Base-by-base conservation (phyloP, 331 rosid species). In the Rhamnella rubrinervis region DNA sequence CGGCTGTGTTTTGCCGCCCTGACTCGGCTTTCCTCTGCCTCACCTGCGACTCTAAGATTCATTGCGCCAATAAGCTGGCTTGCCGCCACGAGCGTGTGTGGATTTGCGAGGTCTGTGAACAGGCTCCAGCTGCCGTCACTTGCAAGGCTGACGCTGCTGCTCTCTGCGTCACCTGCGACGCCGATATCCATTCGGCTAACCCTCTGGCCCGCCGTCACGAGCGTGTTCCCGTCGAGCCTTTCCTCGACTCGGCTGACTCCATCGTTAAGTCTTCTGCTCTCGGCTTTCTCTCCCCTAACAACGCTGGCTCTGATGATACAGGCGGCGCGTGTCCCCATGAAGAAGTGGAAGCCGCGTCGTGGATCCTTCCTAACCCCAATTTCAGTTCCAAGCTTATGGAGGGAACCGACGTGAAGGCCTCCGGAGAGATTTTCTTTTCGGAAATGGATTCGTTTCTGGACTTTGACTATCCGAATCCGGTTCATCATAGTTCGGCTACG, bases 131-230 rank as follows among this genome's bases (percentile, higher is more conserved):
- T 0, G 75, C 91, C 6, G 93, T 95, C 85, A 91, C 95, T 63
- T 95, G 98, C 81, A 91, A 91, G 78, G 98, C 98, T 0, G 98
- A 95, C 80, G 97, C 98, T 9, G 98, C 97, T 0, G 89, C 90
- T 0, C 96, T 93, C 52, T 93, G 98, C 49, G 88, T 89, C 87
- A 69, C 96, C 10, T 93, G 97, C 82, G 97, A 95, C 60, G 80
- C 92, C 0, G 98, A 95, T 31, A 89, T 95, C 82, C 98, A 95
- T 80, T 95, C 98, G 0, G 98, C 97, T 0, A 91, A 95, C 58
- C 97, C 97, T 0, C 86, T 95, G 14, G 89, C 98, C 0, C 83
- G 82, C 14, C 98, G 98, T 74, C 98, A 95, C 87, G 96, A 91
- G 49, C 93, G 98, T 0, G 87, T 91, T 14, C 96, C 97, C 4